phyloP scores from a whole-genome alignment of 208 protist genomes.

The Leishmania tropica region DNA sequence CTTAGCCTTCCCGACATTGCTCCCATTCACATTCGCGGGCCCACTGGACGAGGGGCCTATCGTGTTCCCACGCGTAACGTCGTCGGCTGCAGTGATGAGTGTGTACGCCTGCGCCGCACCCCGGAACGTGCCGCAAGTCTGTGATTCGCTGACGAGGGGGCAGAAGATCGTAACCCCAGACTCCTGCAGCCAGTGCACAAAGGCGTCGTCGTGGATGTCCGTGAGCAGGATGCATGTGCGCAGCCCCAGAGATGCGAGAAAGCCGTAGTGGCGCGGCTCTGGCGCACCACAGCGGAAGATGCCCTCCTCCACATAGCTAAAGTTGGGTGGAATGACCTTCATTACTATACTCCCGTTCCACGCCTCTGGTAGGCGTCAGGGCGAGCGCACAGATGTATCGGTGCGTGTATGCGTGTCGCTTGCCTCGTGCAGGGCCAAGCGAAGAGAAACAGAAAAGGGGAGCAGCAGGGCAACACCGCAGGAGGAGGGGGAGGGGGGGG shows the following conservation, averaged over 20 bases:
- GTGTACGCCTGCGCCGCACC: constrained; percentile 11
- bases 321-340: constrained; percentile 95
- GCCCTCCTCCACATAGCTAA: constrained; percentile 97
- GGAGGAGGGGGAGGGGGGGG: not conserved
- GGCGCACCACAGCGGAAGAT: constrained; percentile 97
- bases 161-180: constrained; percentile 87
- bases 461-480: not conserved
- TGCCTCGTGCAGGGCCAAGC: not conserved
- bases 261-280: constrained; percentile 96
- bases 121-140: constrained; percentile 4
- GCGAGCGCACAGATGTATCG: not conserved
- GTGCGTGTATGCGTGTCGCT: not conserved
- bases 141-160: constrained; percentile 43
- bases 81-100: not conserved
- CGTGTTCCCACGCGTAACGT: constrained; percentile 17
- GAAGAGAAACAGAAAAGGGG: not conserved
- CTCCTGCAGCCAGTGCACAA: constrained; percentile 95
- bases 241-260: constrained; percentile 95
- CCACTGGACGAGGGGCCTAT: constrained; percentile 3
- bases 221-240: constrained; percentile 96
- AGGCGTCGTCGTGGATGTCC: constrained; percentile 88
- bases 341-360: constrained; percentile 48
- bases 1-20: not conserved
- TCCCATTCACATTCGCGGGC: not conserved
- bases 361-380: not conserved